These are phyloP conservation scores for Yamadazyma pseudoaaseri DNA, from an alignment of 1,139 yeast genomes.

Conservation along the genomic window DNA sequence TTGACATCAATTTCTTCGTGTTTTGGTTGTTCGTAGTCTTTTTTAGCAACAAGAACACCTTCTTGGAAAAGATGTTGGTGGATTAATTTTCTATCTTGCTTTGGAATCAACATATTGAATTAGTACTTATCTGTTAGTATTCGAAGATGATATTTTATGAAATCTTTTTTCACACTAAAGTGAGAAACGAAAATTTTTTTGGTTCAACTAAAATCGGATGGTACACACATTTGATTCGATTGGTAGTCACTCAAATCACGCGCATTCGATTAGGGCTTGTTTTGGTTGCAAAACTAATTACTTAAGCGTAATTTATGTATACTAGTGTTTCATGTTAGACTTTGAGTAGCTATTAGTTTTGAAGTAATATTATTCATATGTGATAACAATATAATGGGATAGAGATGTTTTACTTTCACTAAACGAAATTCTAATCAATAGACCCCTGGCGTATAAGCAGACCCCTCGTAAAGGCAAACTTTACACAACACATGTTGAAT, in stretches of 20 bases:
- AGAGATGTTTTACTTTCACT: no score
- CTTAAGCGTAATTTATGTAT: no score
- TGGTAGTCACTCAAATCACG: slow-evolving; percentile 9
- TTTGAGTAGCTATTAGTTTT: no score
- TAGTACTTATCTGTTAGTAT: slow-evolving; percentile 7
- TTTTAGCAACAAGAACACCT: slow-evolving; percentile 99
- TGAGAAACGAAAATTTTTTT: slow-evolving; percentile 11
- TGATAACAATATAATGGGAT: no score
- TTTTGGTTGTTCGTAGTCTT: slow-evolving; percentile 96
- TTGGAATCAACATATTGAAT: slow-evolving; percentile 94
- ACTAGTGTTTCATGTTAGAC: no score
- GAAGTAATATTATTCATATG: no score
- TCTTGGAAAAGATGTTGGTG: slow-evolving; percentile 99
- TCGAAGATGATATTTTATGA: slow-evolving; percentile 11
- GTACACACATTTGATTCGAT: slow-evolving; percentile 1
- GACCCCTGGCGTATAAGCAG: no score
- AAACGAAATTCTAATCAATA: no score
- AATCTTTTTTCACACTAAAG: slow-evolving; percentile 10
- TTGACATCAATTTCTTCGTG: slow-evolving; percentile 98
- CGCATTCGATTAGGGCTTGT: slow-evolving; percentile 10
- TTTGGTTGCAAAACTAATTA: no score
- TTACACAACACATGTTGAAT: no score
- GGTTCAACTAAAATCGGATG: slow-evolving; percentile 1
- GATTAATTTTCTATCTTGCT: slow-evolving; percentile 99
- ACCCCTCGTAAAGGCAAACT: no score